Percentiles rank a stretch among this genome's conserved stretches.
Conservation (phyloP, 495 filamentous ascomycete genomes). For the Massariosphaeria phaeospora region DNA sequence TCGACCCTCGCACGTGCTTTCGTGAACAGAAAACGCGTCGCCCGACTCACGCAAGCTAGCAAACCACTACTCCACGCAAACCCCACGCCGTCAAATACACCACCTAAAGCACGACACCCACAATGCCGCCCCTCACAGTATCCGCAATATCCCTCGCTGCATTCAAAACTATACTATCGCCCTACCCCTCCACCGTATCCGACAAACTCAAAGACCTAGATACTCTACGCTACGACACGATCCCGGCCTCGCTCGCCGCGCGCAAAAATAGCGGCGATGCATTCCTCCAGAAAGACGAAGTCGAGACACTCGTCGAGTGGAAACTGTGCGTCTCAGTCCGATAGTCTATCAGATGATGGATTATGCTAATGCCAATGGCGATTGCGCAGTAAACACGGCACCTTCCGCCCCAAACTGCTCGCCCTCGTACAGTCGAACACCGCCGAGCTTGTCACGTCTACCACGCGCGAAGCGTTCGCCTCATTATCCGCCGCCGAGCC, state of each 20-base stretch:
- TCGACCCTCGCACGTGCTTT: slow-evolving; percentile 2
- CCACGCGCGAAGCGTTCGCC: slow-evolving; percentile 45
- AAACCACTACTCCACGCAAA: background rate
- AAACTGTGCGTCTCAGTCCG: slow-evolving; percentile 56
- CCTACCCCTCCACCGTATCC: slow-evolving; percentile 30
- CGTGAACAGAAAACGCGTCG: too few species aligned
- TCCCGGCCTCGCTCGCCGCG: slow-evolving; percentile 27
- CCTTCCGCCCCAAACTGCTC: slow-evolving; percentile 62
- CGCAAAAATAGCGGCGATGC: slow-evolving; percentile 13
- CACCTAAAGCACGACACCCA: background rate
- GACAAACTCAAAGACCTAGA: slow-evolving; percentile 32
- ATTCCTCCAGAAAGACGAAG: slow-evolving; percentile 30
- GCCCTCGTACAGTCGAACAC: slow-evolving; percentile 61
- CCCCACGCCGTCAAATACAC: background rate
- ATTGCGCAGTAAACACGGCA: slow-evolving; percentile 55
- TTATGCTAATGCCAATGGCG: background rate
- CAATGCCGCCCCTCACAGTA: slow-evolving; percentile 17
- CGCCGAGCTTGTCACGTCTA: slow-evolving; percentile 40
- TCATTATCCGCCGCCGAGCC: slow-evolving; percentile 21
- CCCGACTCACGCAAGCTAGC: too few species aligned
- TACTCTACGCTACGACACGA: slow-evolving; percentile 27
- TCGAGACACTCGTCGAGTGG: slow-evolving; percentile 59
- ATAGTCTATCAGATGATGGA: background rate
- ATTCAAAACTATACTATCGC: slow-evolving; percentile 27
- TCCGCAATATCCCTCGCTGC: slow-evolving; percentile 20